Evolutionary conservation across 148 eudicot species (phyloP).

Genomic region (Heliosperma pusillum): DNA sequence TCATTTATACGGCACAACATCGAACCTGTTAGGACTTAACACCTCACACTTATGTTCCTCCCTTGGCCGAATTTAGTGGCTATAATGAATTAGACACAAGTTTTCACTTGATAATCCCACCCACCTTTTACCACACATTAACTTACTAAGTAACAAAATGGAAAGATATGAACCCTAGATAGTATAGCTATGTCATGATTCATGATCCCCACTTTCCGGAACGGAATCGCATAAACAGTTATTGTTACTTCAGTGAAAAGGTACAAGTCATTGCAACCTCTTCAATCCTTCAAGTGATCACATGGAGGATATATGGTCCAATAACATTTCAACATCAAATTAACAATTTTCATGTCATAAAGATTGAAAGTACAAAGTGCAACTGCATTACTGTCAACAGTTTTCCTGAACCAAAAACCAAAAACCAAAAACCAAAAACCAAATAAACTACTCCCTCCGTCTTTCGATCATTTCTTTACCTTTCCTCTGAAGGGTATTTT

Average conservation of each 20-base stretch:
- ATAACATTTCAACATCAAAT: not conserved
- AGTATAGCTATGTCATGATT: not conserved
- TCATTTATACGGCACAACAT: not conserved
- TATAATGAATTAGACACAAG: not conserved
- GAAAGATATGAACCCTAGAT: not conserved
- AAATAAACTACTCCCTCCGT: too few species aligned
- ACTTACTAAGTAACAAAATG: not conserved
- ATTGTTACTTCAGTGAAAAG: not conserved
- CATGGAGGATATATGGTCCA: slow-evolving; percentile 13
- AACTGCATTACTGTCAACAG: not conserved
- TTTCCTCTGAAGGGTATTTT: too few species aligned
- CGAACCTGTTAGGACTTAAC: not conserved
- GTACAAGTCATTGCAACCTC: not conserved
- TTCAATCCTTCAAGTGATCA: slow-evolving; percentile 1
- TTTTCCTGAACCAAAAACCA: not conserved
- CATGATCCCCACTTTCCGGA: slow-evolving; percentile 4
- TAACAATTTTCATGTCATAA: not conserved
- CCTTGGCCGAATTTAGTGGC: not conserved
- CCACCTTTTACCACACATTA: not conserved
- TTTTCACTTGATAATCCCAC: not conserved
- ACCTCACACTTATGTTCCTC: not conserved
- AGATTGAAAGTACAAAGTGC: not conserved
- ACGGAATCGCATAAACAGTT: not conserved
- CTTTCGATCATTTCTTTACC: not conserved
- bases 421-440: too few species aligned